Evolutionary conservation across 805 yeast genomes (phyloP).

Genomic region (Nakazawaea anatomiae): DNA sequence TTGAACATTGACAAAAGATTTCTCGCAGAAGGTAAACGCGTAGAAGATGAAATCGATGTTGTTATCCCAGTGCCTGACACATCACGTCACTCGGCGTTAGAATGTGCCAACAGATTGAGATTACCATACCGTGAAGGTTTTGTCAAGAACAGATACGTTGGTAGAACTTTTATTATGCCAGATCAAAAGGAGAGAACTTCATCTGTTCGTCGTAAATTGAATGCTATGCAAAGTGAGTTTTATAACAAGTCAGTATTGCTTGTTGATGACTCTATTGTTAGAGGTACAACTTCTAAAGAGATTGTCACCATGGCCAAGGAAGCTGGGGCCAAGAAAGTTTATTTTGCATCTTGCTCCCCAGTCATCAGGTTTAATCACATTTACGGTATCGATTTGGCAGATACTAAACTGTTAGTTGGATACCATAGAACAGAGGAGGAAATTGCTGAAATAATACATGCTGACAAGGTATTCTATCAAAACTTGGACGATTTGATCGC

Average conservation of each 20-base stretch:
- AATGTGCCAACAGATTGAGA: constrained; percentile 77
- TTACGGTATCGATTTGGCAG: constrained; percentile 96
- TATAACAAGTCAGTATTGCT: constrained; percentile 76
- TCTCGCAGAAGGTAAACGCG: constrained; percentile 31
- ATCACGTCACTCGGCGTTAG: constrained; percentile 90
- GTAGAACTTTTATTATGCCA: constrained; percentile 98
- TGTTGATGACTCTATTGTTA: constrained; percentile 95
- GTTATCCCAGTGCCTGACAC: constrained; percentile 98
- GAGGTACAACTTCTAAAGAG: constrained; percentile 96
- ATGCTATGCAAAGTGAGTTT: constrained; percentile 94
- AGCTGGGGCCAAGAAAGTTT: constrained; percentile 95
- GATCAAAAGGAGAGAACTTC: constrained; percentile 92
- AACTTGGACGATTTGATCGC: constrained; percentile 73
- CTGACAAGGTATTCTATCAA: constrained; percentile 89
- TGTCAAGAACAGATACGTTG: constrained; percentile 93
- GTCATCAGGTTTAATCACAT: constrained; percentile 96
- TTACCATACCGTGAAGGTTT: constrained; percentile 95
- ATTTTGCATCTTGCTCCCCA: constrained; percentile 95
- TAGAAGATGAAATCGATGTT: constrained; percentile 69
- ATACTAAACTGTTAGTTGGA: constrained; percentile 89
- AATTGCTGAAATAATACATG: constrained; percentile 74
- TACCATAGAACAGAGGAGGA: constrained; percentile 69
- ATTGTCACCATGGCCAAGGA: constrained; percentile 98
- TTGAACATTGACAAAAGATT: constrained; percentile 47
- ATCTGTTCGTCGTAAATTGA: constrained; percentile 87